phyloP scores from a whole-genome alignment of 2,329 filamentous ascomycete species.

The Pseudogymnoascus sp. region DNA sequence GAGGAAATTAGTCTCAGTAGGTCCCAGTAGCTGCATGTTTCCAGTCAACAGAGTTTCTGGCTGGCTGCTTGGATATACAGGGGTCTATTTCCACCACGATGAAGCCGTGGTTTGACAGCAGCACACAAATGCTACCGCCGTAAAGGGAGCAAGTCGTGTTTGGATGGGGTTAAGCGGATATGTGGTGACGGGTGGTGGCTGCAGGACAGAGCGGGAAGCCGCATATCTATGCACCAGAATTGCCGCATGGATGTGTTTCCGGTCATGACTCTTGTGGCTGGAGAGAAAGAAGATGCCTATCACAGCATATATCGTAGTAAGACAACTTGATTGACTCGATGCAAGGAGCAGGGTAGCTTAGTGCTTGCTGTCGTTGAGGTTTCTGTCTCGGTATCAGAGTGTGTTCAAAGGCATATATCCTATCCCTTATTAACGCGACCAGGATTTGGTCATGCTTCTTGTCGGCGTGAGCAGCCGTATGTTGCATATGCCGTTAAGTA shows the following conservation, averaged over 20 bases:
- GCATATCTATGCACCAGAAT: conserved; percentile 31
- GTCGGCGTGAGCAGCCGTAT: background rate
- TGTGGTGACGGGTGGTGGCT: conserved; percentile 23
- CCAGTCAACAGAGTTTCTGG: conserved; percentile 16
- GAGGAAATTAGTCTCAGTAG: conserved; percentile 10
- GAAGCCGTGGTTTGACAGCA: conserved; percentile 26
- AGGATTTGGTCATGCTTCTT: background rate
- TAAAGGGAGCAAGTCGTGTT: conserved; percentile 26
- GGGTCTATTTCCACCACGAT: conserved; percentile 16
- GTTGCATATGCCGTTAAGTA: background rate
- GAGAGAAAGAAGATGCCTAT: conserved; percentile 40
- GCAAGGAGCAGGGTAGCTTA: conserved; percentile 27
- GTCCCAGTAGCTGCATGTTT: conserved; percentile 9
- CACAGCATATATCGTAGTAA: conserved; percentile 29
- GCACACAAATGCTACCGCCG: conserved; percentile 22
- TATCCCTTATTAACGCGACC: background rate
- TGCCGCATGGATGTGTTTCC: conserved; percentile 30
- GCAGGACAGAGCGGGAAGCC: conserved; percentile 34
- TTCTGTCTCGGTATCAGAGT: background rate
- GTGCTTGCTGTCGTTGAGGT: background rate
- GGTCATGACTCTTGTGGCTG: conserved; percentile 26
- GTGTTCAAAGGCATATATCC: background rate
- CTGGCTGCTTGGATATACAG: conserved; percentile 21
- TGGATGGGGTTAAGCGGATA: conserved; percentile 22
- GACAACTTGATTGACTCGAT: conserved; percentile 43